Evolutionary conservation across 2,329 filamentous ascomycete genomes (phyloP), one percentile per base, ranked within the genome.

Genomic region (Tympanopsis confertula): DNA sequence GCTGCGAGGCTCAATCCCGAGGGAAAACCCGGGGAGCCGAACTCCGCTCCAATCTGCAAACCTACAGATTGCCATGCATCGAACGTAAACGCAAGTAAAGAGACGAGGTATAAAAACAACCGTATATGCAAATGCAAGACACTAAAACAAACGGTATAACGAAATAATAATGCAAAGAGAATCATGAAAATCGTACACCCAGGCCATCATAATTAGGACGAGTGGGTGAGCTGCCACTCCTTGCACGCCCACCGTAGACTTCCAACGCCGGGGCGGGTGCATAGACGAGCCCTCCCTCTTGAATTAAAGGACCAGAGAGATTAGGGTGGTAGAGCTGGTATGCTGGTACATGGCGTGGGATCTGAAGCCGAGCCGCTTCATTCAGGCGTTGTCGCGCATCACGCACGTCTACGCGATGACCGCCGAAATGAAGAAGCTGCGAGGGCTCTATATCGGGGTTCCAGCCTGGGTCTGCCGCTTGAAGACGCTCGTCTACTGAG

Each of bases 321-420:
- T 28, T 28, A 10, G 24, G n/a, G 24, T 28, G 24, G n/a, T 28
- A 28, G 10, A 28, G 24, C n/a, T 28, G 24, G 10, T n/a, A 28
- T 10, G 24, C 24, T 10, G 24, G 10, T n/a, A n/a, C n/a, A n/a
- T n/a, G n/a, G 24, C 24, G 10, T 10, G 24, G n/a, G 24, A 28
- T n/a, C 24, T 28, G 19, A 10, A 39, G 22, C 5, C 41, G 40
- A 19, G 37, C 35, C 4, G 39, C 37, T 22, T 45, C 50, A 14
- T 43, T 38, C 2, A 55, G 38, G 20, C 54, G 41, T 13, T 48
- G 47, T 3, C 49, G 51, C 3, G 54, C 44, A 28, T 51, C 50
- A 18, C 47, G 43, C 1, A 58, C 44, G 36, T 58, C 52, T 13
- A 57, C 50, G 10, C 46, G 49, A 26, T 57, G 54, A 1, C 42